Conservation (phyloP, 2,329 filamentous ascomycete species). For the Neonectria coccinea region DNA sequence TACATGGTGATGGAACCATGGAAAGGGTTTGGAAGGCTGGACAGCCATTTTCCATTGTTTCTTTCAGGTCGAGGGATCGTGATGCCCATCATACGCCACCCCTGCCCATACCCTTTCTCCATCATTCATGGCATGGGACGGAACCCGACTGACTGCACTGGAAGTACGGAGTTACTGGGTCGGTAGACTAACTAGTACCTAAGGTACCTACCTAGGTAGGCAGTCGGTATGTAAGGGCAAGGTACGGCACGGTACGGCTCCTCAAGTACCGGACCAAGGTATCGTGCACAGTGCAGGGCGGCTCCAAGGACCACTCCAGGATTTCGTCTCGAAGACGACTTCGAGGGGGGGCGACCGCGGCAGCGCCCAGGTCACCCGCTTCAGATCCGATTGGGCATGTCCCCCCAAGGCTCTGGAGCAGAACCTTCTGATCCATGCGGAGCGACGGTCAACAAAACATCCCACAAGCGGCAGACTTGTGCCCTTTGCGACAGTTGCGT, state of each 20-base stretch:
- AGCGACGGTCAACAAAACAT: constrained; percentile 42
- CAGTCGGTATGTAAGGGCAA: constrained; percentile 18
- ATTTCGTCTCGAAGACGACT: constrained; percentile 9
- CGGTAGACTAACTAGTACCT: neutral
- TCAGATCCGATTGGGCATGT: constrained; percentile 43
- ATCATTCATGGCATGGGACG: constrained; percentile 2
- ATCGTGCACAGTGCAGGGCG: constrained; percentile 42
- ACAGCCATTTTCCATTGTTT: constrained; percentile 6
- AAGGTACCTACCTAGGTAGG: neutral
- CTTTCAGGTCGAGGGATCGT: neutral
- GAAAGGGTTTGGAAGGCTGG: constrained; percentile 6
- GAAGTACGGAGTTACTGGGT: constrained; percentile 2
- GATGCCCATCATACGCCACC: constrained; percentile 7
- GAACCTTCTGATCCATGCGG: constrained; percentile 41
- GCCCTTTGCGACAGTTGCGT: constrained; percentile 46
- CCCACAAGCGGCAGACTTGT: constrained; percentile 43
- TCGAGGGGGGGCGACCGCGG: constrained; percentile 29
- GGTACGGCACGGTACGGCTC: constrained; percentile 12
- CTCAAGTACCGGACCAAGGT: constrained; percentile 29
- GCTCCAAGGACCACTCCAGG: constrained; percentile 19
- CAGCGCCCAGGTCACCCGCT: constrained; percentile 35
- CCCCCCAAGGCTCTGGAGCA: constrained; percentile 34
- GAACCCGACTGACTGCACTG: neutral
- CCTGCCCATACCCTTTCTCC: neutral
- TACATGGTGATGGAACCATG: neutral